Conservation (phyloP, 805 yeast genomes). For the Monosporozyma unispora region DNA sequence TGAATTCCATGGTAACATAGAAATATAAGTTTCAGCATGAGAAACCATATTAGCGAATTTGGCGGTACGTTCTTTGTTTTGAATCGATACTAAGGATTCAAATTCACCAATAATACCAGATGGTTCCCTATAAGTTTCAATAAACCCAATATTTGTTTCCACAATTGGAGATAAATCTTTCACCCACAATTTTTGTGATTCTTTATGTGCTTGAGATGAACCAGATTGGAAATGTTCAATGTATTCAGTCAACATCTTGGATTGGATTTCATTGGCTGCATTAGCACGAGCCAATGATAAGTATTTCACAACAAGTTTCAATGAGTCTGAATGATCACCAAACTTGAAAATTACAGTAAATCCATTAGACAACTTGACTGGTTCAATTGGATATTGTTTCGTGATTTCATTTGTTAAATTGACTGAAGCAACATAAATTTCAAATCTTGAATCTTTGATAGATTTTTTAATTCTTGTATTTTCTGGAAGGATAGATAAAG, state of each 20-base stretch:
- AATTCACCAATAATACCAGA: conserved; percentile 89
- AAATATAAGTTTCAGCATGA: conserved; percentile 56
- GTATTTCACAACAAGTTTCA: conserved; percentile 46
- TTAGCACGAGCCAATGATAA: conserved; percentile 47
- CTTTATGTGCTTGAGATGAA: conserved; percentile 74
- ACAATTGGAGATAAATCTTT: conserved; percentile 73
- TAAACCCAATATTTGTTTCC: conserved; percentile 80
- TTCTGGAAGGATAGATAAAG: conserved; percentile 43
- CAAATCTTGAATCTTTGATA: conserved; percentile 33
- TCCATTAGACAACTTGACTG: conserved; percentile 34
- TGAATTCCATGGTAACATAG: conserved; percentile 66
- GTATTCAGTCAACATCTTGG: conserved; percentile 55
- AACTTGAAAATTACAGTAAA: conserved; percentile 45
- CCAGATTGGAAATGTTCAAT: conserved; percentile 69
- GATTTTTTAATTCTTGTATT: conserved; percentile 66
- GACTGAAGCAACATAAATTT: conserved; percentile 63
- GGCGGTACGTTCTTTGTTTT: conserved; percentile 75
- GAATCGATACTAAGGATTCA: conserved; percentile 88
- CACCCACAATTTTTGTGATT: conserved; percentile 81
- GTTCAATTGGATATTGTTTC: conserved; percentile 40
- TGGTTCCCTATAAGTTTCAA: conserved; percentile 89
- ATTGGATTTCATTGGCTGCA: conserved; percentile 69
- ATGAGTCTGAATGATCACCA: conserved; percentile 71
- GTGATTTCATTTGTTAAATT: conserved; percentile 38
- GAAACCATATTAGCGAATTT: conserved; percentile 65